phyloP scores from a whole-genome alignment of 2,329 filamentous ascomycete species.

The Cladosporium austrohemisphaericum region DNA sequence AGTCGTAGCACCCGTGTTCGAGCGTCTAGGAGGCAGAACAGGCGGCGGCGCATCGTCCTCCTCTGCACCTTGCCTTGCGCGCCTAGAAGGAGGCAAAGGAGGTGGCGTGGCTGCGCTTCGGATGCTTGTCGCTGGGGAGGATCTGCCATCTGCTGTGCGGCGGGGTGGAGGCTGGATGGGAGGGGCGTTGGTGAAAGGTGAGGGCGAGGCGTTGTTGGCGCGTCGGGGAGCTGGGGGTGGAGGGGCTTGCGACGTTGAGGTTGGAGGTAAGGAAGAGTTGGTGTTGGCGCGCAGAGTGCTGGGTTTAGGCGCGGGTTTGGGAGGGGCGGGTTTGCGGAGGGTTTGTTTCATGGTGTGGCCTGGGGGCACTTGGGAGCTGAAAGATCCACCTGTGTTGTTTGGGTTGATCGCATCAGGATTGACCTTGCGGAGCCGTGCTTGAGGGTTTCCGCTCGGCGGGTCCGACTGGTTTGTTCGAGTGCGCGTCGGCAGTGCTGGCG shows the following conservation, averaged over 20 bases:
- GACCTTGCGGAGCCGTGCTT: conserved; percentile 10
- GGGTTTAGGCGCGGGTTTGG: conserved; percentile 34
- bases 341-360: conserved; percentile 20
- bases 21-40: conserved; percentile 24
- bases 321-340: conserved; percentile 33
- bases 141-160: background rate
- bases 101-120: conserved; percentile 14
- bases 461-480: conserved; percentile 1
- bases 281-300: conserved; percentile 28
- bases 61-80: conserved; percentile 11
- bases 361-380: background rate
- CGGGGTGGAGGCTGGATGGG: conserved; percentile 20
- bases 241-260: conserved; percentile 14
- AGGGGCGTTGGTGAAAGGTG: conserved; percentile 6
- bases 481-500: conserved; percentile 19
- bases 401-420: conserved; percentile 20
- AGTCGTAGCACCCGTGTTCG: conserved; percentile 12
- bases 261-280: conserved; percentile 17
- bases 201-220: conserved; percentile 10
- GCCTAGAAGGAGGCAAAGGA: conserved; percentile 23
- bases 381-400: conserved; percentile 8
- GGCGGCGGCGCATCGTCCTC: conserved; percentile 19
- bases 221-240: conserved; percentile 24
- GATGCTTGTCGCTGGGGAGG: conserved; percentile 7
- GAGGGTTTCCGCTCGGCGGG: conserved; percentile 4